Evolutionary conservation across 768 basidiomycete species (phyloP).

Genomic region (Lactarius psammicola): DNA sequence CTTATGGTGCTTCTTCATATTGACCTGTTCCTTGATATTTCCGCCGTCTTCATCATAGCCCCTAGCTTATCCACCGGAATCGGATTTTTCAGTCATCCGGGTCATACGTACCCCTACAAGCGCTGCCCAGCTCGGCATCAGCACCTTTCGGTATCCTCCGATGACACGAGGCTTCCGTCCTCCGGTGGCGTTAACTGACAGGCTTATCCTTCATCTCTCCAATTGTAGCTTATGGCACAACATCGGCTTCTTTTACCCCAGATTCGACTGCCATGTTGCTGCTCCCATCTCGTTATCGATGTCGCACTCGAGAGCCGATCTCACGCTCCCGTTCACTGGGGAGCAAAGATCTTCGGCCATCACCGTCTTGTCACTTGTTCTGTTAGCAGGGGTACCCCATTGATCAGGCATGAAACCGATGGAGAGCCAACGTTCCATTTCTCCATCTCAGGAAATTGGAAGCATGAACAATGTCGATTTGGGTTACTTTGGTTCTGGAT

Average conservation of each 20-base stretch:
- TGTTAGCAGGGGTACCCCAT: background rate
- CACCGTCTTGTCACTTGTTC: conserved; percentile 11
- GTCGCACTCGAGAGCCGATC: background rate
- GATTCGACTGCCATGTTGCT: conserved; percentile 11
- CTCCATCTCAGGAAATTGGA: background rate
- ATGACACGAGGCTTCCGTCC: background rate
- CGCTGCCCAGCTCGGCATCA: conserved; percentile 3
- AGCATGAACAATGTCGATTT: conserved; percentile 4
- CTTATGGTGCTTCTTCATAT: conserved; percentile 4
- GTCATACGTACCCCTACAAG: background rate
- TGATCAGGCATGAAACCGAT: conserved; percentile 1
- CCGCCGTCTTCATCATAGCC: background rate
- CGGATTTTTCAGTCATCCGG: background rate
- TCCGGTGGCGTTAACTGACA: conserved; percentile 17
- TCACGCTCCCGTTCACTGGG: background rate
- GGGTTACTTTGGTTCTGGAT: background rate
- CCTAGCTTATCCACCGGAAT: background rate
- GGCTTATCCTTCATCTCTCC: conserved; percentile 20
- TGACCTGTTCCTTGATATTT: conserved; percentile 1
- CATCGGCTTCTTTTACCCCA: conserved; percentile 14
- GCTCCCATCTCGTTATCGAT: conserved; percentile 20
- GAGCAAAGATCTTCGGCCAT: background rate
- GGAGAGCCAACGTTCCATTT: background rate
- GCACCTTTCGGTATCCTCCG: conserved; percentile 11
- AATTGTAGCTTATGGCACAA: conserved; percentile 11